Evolutionary conservation across 2,329 filamentous ascomycete genomes (phyloP).

Genomic region (Fusarium xyrophilum): DNA sequence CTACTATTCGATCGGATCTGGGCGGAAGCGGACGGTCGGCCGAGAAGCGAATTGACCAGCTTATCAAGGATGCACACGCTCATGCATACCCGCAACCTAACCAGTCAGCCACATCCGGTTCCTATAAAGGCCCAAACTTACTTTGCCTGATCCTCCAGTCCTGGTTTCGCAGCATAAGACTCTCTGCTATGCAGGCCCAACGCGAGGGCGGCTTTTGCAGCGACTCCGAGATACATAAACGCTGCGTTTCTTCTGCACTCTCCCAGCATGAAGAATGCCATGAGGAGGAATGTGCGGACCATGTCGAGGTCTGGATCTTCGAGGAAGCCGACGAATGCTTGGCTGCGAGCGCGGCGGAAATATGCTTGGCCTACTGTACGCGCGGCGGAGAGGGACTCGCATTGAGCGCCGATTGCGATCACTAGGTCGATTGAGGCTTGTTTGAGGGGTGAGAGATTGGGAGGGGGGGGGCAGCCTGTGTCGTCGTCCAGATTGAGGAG

Average conservation of each 20-base stretch:
- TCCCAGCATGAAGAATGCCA: slow-evolving; percentile 76
- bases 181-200: slow-evolving; percentile 58
- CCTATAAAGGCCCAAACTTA: neutral
- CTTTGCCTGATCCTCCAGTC: slow-evolving; percentile 28
- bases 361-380: slow-evolving; percentile 44
- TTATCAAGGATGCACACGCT: slow-evolving; percentile 50
- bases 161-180: slow-evolving; percentile 29
- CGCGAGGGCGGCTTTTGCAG: slow-evolving; percentile 62
- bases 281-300: slow-evolving; percentile 52
- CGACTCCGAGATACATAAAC: slow-evolving; percentile 69
- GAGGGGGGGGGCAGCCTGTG: neutral
- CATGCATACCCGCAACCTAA: slow-evolving; percentile 47
- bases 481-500: slow-evolving; percentile 22
- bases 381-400: slow-evolving; percentile 26
- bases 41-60: slow-evolving; percentile 49
- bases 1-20: slow-evolving; percentile 23
- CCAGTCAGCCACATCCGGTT: neutral
- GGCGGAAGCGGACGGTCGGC: slow-evolving; percentile 47
- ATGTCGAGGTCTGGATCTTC: slow-evolving; percentile 40
- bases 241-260: slow-evolving; percentile 67
- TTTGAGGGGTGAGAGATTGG: neutral
- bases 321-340: slow-evolving; percentile 35
- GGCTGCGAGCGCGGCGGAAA: slow-evolving; percentile 52
- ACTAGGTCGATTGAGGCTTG: slow-evolving; percentile 27
- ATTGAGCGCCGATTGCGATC: slow-evolving; percentile 40